These are phyloP conservation scores for Aphanomyces stellatus DNA, from an alignment of 352 stramenopile species.

Conservation along the genomic window DNA sequence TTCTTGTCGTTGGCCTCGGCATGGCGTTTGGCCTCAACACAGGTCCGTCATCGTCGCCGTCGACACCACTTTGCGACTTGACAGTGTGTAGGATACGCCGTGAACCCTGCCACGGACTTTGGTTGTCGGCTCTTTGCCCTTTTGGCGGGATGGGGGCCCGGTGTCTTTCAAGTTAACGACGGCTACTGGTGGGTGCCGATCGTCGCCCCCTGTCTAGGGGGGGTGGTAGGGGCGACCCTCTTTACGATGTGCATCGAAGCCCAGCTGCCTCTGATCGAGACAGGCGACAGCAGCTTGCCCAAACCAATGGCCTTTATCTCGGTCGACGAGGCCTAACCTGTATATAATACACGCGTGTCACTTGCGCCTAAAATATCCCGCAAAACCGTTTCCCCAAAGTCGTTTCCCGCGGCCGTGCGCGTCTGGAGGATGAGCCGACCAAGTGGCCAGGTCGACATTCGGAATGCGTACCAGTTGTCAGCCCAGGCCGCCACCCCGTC, in stretches of 20 bases:
- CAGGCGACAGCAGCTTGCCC: background rate
- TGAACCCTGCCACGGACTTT: constrained; percentile 56
- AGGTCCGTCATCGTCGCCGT: constrained; percentile 8
- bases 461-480: background rate
- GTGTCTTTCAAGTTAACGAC: constrained; percentile 33
- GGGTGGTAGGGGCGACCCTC: constrained; percentile 23
- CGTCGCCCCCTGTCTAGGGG: constrained; percentile 33
- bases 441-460: background rate
- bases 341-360: too few species aligned
- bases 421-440: background rate
- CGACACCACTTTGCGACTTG: background rate
- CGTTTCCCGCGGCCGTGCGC: too few species aligned
- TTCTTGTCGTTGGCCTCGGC: constrained; percentile 50
- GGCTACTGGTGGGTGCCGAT: constrained; percentile 52
- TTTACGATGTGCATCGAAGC: constrained; percentile 29
- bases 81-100: constrained; percentile 31
- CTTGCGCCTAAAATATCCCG: background rate
- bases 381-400: too few species aligned
- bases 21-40: constrained; percentile 70
- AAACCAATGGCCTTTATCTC: background rate
- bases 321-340: too few species aligned
- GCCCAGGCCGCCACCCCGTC: background rate
- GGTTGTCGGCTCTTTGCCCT: constrained; percentile 35
- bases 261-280: constrained; percentile 20
- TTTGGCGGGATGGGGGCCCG: constrained; percentile 35